Conservation (phyloP, 2,329 filamentous ascomycete genomes). For the Thermochaetoides dissita region DNA sequence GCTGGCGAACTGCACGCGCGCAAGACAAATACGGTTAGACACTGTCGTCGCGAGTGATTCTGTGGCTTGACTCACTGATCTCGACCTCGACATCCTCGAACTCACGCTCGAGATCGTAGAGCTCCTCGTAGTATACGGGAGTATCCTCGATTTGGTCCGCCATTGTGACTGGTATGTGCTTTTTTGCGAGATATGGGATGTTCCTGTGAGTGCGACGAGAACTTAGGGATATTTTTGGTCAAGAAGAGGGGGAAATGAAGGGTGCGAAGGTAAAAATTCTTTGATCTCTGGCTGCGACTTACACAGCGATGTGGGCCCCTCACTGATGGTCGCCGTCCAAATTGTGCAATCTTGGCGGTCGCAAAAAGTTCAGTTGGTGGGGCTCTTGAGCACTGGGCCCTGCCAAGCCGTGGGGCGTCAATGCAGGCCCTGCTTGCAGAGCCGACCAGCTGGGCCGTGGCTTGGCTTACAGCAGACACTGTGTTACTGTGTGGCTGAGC, state of each 20-base stretch:
- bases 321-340: neutral
- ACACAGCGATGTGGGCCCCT: conserved; percentile 3
- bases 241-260: neutral
- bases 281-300: conserved; percentile 2
- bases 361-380: conserved; percentile 4
- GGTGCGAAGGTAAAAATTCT: conserved; percentile 1
- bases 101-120: conserved; percentile 66
- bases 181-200: neutral
- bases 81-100: conserved; percentile 75
- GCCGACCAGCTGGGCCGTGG: neutral
- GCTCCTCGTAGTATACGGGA: conserved; percentile 55
- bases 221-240: neutral
- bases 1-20: conserved; percentile 48
- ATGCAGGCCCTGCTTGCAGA: neutral
- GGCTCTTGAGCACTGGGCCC: conserved; percentile 1
- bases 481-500: no score
- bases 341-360: conserved; percentile 6
- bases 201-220: neutral
- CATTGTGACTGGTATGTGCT: conserved; percentile 10
- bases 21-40: neutral
- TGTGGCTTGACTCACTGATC: conserved; percentile 47
- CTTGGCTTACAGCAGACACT: no score
- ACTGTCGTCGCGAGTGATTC: neutral
- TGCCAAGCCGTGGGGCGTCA: conserved; percentile 4
- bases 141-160: conserved; percentile 23